A percentile compares a stretch with the other conserved stretches of the same genome.
Conservation (phyloP, 2,329 filamentous ascomycete species). For the Sporothrix pallida region DNA sequence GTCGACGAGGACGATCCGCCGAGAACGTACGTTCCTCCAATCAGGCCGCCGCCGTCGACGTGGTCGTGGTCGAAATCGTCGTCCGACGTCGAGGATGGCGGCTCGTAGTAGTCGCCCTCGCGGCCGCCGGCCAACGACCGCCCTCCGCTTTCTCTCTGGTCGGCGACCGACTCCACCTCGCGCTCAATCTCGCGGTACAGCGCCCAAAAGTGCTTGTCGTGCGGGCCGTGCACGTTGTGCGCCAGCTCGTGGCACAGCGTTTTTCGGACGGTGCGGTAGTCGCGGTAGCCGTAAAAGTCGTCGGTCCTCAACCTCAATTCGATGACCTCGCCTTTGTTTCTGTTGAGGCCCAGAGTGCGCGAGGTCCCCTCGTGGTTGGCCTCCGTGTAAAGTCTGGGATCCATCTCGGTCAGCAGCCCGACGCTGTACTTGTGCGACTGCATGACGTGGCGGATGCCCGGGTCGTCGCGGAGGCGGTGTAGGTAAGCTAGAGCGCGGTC, state of each 20-base stretch:
- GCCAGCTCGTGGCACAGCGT: slow-evolving; percentile 95
- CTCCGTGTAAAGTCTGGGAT: slow-evolving; percentile 79
- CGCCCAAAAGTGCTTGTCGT: slow-evolving; percentile 89
- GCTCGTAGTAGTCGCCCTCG: slow-evolving; percentile 65
- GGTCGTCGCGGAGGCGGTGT: slow-evolving; percentile 76
- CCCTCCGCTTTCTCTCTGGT: slow-evolving; percentile 72
- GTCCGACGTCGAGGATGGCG: slow-evolving; percentile 43
- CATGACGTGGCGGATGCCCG: slow-evolving; percentile 86
- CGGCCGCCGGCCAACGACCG: slow-evolving; percentile 69
- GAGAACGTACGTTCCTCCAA: slow-evolving; percentile 77
- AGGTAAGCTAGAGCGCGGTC: slow-evolving; percentile 74
- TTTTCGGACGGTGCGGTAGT: slow-evolving; percentile 88
- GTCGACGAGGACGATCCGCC: slow-evolving; percentile 51
- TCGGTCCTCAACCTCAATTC: slow-evolving; percentile 91
- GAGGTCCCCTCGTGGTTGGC: slow-evolving; percentile 73
- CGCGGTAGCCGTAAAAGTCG: slow-evolving; percentile 88
- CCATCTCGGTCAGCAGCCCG: slow-evolving; percentile 91
- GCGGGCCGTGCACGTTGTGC: slow-evolving; percentile 85
- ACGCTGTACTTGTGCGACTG: slow-evolving; percentile 82
- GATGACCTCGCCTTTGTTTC: slow-evolving; percentile 87
- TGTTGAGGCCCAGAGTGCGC: slow-evolving; percentile 82
- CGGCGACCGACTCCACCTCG: slow-evolving; percentile 70
- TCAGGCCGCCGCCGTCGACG: slow-evolving; percentile 77
- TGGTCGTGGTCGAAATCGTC: slow-evolving; percentile 52
- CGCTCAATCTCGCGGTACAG: slow-evolving; percentile 84